phyloP scores from a whole-genome alignment of 176 grass and related monocot genomes.

The Aegilops tauschii region DNA sequence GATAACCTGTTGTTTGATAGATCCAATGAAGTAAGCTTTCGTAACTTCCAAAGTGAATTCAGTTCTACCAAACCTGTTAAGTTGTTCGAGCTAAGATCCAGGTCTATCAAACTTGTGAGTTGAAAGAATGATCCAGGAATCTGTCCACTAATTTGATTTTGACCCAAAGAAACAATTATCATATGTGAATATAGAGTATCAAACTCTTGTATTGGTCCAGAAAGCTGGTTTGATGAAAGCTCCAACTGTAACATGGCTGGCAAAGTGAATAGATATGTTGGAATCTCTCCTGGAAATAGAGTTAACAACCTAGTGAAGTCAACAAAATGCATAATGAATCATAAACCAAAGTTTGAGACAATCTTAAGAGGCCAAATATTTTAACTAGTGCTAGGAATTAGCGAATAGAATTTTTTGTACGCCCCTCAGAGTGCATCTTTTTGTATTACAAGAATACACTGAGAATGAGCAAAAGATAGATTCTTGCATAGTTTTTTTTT shows the following conservation, averaged over 20 bases:
- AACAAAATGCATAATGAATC: not conserved
- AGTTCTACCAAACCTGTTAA: not conserved
- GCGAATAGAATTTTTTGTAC: too few relatives aligned
- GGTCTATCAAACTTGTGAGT: not conserved
- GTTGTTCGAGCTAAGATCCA: not conserved
- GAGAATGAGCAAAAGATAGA: too few relatives aligned
- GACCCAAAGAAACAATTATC: not conserved
- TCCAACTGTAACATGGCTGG: not conserved
- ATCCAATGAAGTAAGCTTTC: not conserved
- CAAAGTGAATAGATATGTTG: constrained; percentile 4
- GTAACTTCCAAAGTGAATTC: not conserved
- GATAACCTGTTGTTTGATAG: constrained; percentile 20
- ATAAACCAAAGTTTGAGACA: too few relatives aligned
- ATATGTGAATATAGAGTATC: not conserved
- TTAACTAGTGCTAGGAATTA: too few relatives aligned
- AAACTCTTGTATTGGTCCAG: constrained; percentile 18
- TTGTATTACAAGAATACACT: too few relatives aligned
- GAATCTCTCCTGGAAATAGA: constrained; percentile 11
- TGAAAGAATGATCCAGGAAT: constrained; percentile 16
- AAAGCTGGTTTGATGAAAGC: constrained; percentile 9
- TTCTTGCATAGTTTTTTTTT: too few relatives aligned
- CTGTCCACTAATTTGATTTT: constrained; percentile 2
- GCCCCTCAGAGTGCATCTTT: too few relatives aligned
- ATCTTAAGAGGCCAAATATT: too few relatives aligned
- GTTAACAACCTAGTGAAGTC: not conserved